These are phyloP conservation scores for Austroboletus olivaceoglutinosus DNA, from an alignment of 1,284 basidiomycete species.

Conservation along the genomic window DNA sequence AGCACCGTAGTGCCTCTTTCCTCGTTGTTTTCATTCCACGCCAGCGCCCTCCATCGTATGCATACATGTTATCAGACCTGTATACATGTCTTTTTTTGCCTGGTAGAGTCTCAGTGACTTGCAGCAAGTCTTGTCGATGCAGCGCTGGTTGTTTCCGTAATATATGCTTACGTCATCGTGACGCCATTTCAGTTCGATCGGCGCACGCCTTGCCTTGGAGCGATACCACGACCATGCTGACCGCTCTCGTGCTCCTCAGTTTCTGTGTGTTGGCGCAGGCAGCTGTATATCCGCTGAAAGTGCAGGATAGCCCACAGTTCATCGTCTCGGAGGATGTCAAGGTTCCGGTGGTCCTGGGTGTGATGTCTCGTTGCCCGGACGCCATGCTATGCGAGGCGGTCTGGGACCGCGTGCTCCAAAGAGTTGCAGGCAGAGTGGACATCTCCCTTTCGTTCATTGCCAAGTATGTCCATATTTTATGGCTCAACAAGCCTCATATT, in stretches of 20 bases:
- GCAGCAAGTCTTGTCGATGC: slow-evolving; percentile 2
- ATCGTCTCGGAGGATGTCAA: slow-evolving; percentile 38
- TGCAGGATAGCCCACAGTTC: slow-evolving; percentile 27
- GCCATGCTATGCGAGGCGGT: slow-evolving; percentile 75
- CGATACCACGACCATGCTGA: slow-evolving; percentile 27
- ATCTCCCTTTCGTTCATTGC: slow-evolving; percentile 73
- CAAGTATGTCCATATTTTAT: slow-evolving; percentile 41
- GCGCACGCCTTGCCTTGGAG: slow-evolving; percentile 6
- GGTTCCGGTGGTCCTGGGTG: slow-evolving; percentile 61
- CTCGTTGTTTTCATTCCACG: slow-evolving; percentile 33
- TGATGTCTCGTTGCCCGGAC: slow-evolving; percentile 80
- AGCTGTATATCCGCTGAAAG: slow-evolving; percentile 18
- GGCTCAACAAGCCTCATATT: slow-evolving; percentile 10
- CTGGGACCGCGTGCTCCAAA: slow-evolving; percentile 69
- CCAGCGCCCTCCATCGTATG: slow-evolving; percentile 11
- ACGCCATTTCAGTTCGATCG: slow-evolving; percentile 22
- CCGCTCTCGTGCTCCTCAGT: slow-evolving; percentile 18
- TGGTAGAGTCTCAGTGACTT: slow-evolving; percentile 3
- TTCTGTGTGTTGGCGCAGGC: slow-evolving; percentile 17
- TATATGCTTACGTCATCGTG: slow-evolving; percentile 27
- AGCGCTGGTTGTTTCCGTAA: background rate
- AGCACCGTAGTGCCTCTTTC: slow-evolving; percentile 31
- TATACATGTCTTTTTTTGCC: slow-evolving; percentile 8
- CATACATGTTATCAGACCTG: slow-evolving; percentile 13
- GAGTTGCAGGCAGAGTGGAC: slow-evolving; percentile 65